Evolutionary conservation across 768 basidiomycete genomes (phyloP), one percentile per base, ranked within the genome.

Genomic region (Russula brevipes): DNA sequence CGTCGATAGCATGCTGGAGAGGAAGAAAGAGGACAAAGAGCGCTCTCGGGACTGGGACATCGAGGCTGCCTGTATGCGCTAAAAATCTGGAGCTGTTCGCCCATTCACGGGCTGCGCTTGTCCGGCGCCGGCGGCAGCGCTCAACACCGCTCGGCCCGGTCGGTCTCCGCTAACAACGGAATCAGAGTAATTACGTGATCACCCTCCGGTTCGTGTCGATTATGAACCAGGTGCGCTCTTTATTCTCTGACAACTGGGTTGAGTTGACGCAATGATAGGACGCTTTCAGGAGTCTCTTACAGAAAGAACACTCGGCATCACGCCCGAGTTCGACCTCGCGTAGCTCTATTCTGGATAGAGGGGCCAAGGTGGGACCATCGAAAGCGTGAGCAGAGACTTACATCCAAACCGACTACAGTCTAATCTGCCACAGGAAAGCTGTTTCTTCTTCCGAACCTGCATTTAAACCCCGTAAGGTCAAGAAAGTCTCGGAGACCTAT

Each of bases 381-480:
- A 68, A 69, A 45, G 61, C 57, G 67, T 66, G 64, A 46, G 60
- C 47, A 41, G 3, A 35, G 7, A 17, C n/a, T 19, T 24, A 4
- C 6, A 16, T 4, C 24, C 33, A 33, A 50, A n/a, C n/a, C 31
- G 51, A 44, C 41, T 19, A n/a, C 24, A 31, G 24, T 30, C 30
- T 44, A 12, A 38, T 19, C n/a, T 36, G 33, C 39, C 14, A 10
- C 42, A 83, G 82, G 60, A 84, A 83, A 71, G 73, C 76, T 4
- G 71, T 80, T 24, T 76, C 80, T 58, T 71, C 82, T 12, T 79
- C 82, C 1, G 76, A 85, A 63, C 83, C 88, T 19, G 80, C 82
- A 0, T 94, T 94, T 74, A 91, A 91, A 69, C 92, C 92, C 11
- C 81, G 92, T 54, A 91, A 87, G 68, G 78, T 92, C 45, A 90